phyloP scores from a whole-genome alignment of 2,329 filamentous ascomycete genomes.

The Nothopassalora personata region DNA sequence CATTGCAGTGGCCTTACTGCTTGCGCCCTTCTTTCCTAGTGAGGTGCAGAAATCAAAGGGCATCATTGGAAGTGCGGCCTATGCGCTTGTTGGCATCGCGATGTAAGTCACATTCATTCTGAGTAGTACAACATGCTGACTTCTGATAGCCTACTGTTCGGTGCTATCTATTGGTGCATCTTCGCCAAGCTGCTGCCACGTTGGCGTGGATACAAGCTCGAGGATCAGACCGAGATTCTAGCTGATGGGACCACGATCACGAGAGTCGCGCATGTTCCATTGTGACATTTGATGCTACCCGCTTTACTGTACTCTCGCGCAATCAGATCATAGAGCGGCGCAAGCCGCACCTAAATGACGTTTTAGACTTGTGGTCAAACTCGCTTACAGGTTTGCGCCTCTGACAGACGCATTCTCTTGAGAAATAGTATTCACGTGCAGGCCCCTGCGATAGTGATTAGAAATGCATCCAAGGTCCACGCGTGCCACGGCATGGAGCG shows the following conservation, averaged over 20 bases:
- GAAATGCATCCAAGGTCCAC: too few species aligned
- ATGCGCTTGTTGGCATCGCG: conserved; percentile 48
- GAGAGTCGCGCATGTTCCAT: conserved; percentile 26
- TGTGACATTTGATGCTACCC: neutral
- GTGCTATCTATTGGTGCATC: conserved; percentile 62
- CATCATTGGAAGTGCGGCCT: conserved; percentile 48
- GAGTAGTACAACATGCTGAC: conserved; percentile 9
- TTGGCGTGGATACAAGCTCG: conserved; percentile 55
- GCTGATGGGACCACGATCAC: conserved; percentile 64
- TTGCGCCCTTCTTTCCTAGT: conserved; percentile 58
- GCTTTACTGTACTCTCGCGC: neutral
- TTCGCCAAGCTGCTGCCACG: conserved; percentile 59
- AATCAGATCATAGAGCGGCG: neutral
- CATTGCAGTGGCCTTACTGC: conserved; percentile 52
- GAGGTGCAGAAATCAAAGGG: conserved; percentile 42
- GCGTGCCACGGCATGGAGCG: too few species aligned
- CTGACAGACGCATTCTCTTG: too few species aligned
- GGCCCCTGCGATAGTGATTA: too few species aligned
- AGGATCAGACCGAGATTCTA: conserved; percentile 56
- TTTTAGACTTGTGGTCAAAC: too few species aligned
- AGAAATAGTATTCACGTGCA: too few species aligned
- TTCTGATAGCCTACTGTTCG: conserved; percentile 49
- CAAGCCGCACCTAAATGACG: neutral
- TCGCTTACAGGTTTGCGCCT: too few species aligned
- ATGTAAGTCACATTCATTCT: conserved; percentile 43